phyloP scores from a whole-genome alignment of 192 early-diverging fungal species.

The Rhizophlyctis rosea region DNA sequence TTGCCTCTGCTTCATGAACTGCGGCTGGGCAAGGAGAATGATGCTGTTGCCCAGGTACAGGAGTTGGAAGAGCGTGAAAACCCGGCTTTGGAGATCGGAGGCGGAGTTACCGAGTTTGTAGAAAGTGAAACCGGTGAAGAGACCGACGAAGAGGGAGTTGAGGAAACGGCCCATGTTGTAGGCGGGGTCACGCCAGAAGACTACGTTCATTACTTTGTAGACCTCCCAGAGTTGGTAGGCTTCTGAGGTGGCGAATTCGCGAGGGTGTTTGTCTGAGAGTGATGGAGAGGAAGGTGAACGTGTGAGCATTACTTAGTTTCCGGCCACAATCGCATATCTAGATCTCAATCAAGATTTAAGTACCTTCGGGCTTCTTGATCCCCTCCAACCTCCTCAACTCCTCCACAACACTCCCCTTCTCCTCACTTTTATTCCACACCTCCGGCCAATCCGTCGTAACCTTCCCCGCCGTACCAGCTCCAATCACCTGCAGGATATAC shows the following conservation, averaged over 20 bases:
- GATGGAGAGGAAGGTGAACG: not conserved
- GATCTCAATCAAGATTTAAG: no score
- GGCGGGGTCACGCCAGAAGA: conserved; percentile 68
- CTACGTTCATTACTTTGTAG: conserved; percentile 56
- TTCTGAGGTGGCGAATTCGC: conserved; percentile 23
- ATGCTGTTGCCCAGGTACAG: conserved; percentile 53
- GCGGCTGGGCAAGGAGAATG: conserved; percentile 64
- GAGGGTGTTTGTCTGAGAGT: conserved; percentile 44
- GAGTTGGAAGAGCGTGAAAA: conserved; percentile 50
- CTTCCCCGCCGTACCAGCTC: conserved; percentile 48
- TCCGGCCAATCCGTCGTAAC: conserved; percentile 64
- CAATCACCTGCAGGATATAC: conserved; percentile 79
- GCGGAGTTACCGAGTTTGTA: conserved; percentile 44
- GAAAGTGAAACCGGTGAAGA: conserved; percentile 72
- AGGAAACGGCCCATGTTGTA: conserved; percentile 73
- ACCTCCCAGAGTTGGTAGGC: conserved; percentile 57
- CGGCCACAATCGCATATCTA: no score
- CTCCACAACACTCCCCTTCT: conserved; percentile 22
- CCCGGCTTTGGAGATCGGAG: conserved; percentile 57
- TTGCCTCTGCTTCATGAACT: conserved; percentile 55
- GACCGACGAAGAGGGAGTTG: conserved; percentile 44
- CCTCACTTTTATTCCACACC: conserved; percentile 61
- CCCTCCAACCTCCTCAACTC: conserved; percentile 5
- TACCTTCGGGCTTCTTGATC: not conserved
- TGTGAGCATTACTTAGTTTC: not conserved